Conservation (phyloP, 257 asterid genomes). For the Nicotiana undulata region DNA sequence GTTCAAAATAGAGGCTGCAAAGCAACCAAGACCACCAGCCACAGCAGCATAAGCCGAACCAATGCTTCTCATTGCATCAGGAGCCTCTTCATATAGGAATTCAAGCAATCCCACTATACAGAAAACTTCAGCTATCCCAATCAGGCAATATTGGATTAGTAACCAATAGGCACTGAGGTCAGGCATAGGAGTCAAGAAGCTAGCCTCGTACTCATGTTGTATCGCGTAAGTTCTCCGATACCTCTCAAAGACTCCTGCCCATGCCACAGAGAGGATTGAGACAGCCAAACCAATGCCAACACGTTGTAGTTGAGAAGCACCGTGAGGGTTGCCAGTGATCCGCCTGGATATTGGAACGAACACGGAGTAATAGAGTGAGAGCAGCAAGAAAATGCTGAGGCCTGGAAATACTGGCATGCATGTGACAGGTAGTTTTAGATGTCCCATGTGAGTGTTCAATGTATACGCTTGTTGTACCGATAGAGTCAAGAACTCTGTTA, state of each 20-base stretch:
- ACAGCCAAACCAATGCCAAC: conserved; percentile 94
- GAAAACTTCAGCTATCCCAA: conserved; percentile 96
- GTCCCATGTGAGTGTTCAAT: conserved; percentile 78
- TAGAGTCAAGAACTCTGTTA: conserved; percentile 79
- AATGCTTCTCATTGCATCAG: conserved; percentile 96
- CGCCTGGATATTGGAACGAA: conserved; percentile 77
- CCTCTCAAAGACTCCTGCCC: conserved; percentile 81
- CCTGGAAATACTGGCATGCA: conserved; percentile 99
- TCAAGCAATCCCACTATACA: conserved; percentile 89
- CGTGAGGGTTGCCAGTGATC: conserved; percentile 94
- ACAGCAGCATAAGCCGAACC: conserved; percentile 98
- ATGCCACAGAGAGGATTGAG: conserved; percentile 70
- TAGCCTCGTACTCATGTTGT: conserved; percentile 58
- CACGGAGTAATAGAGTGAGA: conserved; percentile 75
- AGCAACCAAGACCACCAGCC: conserved; percentile 98
- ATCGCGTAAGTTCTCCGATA: conserved; percentile 80
- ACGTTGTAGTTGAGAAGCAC: conserved; percentile 95
- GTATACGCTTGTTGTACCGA: conserved; percentile 97
- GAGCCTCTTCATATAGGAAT: conserved; percentile 91
- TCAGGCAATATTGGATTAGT: conserved; percentile 82
- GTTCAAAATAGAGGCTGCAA: conserved; percentile 76
- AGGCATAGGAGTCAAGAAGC: conserved; percentile 75
- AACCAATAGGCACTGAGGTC: conserved; percentile 89
- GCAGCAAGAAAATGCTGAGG: conserved; percentile 80
- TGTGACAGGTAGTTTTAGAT: conserved; percentile 81